Evolutionary conservation across 495 filamentous ascomycete species (phyloP).

Genomic region (Neurospora sublineolata): DNA sequence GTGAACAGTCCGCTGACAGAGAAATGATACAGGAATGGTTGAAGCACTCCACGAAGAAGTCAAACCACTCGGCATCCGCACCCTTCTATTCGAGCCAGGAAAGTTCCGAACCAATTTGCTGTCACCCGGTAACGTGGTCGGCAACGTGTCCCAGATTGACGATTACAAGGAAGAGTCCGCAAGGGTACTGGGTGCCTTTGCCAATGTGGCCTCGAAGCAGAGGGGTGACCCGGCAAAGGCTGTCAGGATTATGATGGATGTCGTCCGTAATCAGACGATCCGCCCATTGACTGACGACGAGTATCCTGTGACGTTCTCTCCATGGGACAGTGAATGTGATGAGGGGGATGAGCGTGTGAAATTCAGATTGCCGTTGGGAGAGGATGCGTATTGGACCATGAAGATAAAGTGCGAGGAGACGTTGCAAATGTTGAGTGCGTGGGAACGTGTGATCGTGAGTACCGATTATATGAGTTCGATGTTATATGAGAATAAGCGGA

Average conservation of each 20-base stretch:
- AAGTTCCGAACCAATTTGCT: slow-evolving; percentile 7
- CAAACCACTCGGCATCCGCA: slow-evolving; percentile 4
- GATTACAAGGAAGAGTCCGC: slow-evolving; percentile 10
- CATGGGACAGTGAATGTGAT: slow-evolving; percentile 4
- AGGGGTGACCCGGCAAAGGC: slow-evolving; percentile 11
- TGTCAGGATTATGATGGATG: slow-evolving; percentile 9
- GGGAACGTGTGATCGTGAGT: slow-evolving; percentile 10
- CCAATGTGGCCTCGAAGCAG: neutral
- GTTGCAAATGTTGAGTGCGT: slow-evolving; percentile 3
- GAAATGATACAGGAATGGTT: slow-evolving; percentile 6
- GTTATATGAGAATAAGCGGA: too few species aligned
- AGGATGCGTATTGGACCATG: slow-evolving; percentile 3
- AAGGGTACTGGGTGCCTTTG: neutral
- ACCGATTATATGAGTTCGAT: neutral
- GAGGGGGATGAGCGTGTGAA: neutral
- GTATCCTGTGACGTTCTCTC: slow-evolving; percentile 5
- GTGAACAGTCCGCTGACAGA: neutral
- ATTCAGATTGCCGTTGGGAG: slow-evolving; percentile 4
- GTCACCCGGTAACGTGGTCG: neutral
- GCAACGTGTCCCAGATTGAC: slow-evolving; percentile 1
- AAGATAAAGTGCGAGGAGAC: slow-evolving; percentile 12
- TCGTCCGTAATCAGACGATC: slow-evolving; percentile 9
- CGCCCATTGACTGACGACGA: neutral
- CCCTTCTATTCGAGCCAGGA: slow-evolving; percentile 14
- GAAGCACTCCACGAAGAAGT: slow-evolving; percentile 14